Evolutionary conservation across 2,329 filamentous ascomycete species (phyloP).

Genomic region (Bipolaris victoriae): DNA sequence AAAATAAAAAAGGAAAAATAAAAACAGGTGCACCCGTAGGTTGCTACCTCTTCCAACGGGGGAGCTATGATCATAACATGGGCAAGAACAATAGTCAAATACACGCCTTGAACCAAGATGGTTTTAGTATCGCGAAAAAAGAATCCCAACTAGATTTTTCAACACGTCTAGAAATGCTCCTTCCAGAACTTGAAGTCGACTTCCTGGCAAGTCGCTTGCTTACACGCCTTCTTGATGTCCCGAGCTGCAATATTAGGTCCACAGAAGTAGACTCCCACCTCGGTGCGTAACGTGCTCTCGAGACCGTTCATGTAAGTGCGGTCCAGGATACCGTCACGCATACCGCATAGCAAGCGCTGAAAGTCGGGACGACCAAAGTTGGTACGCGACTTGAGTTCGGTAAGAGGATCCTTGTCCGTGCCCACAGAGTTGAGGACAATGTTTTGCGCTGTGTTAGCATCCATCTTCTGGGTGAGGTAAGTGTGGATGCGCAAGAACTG

Average conservation of each 20-base stretch:
- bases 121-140: constrained; percentile 1
- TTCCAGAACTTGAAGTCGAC: constrained; percentile 99
- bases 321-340: constrained; percentile 87
- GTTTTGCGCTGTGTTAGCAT: constrained; percentile 91
- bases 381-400: constrained; percentile 85
- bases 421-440: constrained; percentile 97
- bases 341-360: constrained; percentile 74
- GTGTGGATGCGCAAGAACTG: constrained; percentile 98
- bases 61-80: constrained; percentile 11
- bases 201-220: constrained; percentile 72
- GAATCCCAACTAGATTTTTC: not conserved
- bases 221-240: constrained; percentile 83
- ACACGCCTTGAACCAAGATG: not conserved
- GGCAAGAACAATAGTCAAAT: constrained; percentile 3
- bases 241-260: constrained; percentile 82
- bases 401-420: constrained; percentile 84
- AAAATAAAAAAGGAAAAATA: constrained; percentile 1
- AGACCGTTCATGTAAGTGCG: constrained; percentile 84
- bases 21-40: constrained; percentile 10
- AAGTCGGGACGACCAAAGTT: constrained; percentile 97
- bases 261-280: constrained; percentile 97
- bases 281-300: constrained; percentile 76
- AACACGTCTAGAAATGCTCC: constrained; percentile 69
- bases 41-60: constrained; percentile 5
- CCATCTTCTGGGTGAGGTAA: constrained; percentile 92